Percentiles rank a stretch among this genome's conserved stretches.
phyloP scores from a whole-genome alignment of 1,139 yeast species.

The Protomyces inouyei region DNA sequence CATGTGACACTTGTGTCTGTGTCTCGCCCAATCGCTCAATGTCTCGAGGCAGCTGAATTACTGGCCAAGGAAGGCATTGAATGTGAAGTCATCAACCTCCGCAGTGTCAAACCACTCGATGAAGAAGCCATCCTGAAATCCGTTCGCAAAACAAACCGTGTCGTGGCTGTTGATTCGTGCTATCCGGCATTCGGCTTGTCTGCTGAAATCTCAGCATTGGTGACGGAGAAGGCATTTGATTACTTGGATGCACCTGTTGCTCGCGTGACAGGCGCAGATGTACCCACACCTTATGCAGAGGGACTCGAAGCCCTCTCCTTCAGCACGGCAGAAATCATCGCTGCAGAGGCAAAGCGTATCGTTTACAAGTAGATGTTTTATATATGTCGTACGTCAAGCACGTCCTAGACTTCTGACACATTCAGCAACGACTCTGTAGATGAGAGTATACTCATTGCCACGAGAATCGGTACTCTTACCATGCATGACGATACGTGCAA shows the following conservation, averaged over 20 bases:
- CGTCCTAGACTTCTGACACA: background rate
- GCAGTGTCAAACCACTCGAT: conserved; percentile 96
- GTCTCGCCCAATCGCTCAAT: conserved; percentile 80
- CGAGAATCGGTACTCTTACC: background rate
- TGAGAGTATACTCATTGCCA: background rate
- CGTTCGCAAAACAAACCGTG: conserved; percentile 94
- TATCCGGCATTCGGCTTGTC: conserved; percentile 99
- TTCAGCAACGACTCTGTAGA: background rate
- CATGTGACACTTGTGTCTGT: conserved; percentile 88
- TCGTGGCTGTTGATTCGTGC: conserved; percentile 93
- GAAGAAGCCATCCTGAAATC: conserved; percentile 78
- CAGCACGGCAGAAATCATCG: conserved; percentile 90
- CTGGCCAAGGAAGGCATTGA: conserved; percentile 80
- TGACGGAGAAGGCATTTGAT: conserved; percentile 99
- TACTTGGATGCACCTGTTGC: conserved; percentile 98
- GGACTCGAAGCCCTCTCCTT: conserved; percentile 97
- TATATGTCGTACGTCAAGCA: background rate
- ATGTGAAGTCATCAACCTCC: conserved; percentile 91
- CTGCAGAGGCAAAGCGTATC: conserved; percentile 45
- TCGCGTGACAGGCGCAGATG: conserved; percentile 99
- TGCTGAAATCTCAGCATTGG: conserved; percentile 94
- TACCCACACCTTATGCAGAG: conserved; percentile 97
- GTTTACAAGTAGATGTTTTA: conserved; percentile 28
- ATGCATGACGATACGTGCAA: background rate
- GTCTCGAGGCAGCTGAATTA: conserved; percentile 83